Conservation (phyloP, 768 basidiomycete genomes). For the Austroboletus eburneus region DNA sequence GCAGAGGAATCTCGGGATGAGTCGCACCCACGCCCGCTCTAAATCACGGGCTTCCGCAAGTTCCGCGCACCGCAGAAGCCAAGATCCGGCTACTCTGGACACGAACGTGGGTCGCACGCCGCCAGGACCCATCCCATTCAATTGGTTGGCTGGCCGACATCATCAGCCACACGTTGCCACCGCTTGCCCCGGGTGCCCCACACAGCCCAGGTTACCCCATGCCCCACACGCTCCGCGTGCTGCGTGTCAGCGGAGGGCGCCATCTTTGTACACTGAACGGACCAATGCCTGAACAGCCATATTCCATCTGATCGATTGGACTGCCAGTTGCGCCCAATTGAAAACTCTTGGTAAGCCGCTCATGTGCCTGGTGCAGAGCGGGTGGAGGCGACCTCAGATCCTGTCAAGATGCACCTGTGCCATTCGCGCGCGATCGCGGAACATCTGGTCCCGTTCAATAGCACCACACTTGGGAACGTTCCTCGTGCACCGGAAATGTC, state of each 20-base stretch:
- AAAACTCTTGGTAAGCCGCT: slow-evolving; percentile 10
- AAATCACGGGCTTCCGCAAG: no score
- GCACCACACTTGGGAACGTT: slow-evolving; percentile 1
- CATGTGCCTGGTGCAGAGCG: slow-evolving; percentile 13
- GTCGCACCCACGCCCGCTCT: not conserved
- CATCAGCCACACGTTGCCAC: slow-evolving; percentile 4
- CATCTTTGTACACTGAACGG: slow-evolving; percentile 21
- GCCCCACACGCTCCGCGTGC: slow-evolving; percentile 17
- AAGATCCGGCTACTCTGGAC: slow-evolving; percentile 17
- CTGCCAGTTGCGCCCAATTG: slow-evolving; percentile 4
- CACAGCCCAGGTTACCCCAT: slow-evolving; percentile 24
- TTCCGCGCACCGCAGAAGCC: slow-evolving; percentile 9
- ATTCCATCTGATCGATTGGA: slow-evolving; percentile 5
- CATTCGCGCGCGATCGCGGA: slow-evolving; percentile 5
- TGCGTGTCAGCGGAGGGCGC: slow-evolving; percentile 20
- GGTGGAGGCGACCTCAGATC: slow-evolving; percentile 1
- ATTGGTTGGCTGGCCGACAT: not conserved
- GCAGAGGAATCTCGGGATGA: not conserved
- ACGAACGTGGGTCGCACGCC: slow-evolving; percentile 3
- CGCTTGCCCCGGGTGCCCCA: slow-evolving; percentile 2
- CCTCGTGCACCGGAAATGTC: slow-evolving; percentile 7
- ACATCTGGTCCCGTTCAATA: slow-evolving; percentile 3
- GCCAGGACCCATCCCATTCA: not conserved
- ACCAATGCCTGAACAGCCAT: slow-evolving; percentile 13
- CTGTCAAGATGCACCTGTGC: not conserved